Evolutionary conservation across 2,329 filamentous ascomycete genomes (phyloP), one percentile per base, ranked within the genome.

Genomic region (Elsinoe perseae): DNA sequence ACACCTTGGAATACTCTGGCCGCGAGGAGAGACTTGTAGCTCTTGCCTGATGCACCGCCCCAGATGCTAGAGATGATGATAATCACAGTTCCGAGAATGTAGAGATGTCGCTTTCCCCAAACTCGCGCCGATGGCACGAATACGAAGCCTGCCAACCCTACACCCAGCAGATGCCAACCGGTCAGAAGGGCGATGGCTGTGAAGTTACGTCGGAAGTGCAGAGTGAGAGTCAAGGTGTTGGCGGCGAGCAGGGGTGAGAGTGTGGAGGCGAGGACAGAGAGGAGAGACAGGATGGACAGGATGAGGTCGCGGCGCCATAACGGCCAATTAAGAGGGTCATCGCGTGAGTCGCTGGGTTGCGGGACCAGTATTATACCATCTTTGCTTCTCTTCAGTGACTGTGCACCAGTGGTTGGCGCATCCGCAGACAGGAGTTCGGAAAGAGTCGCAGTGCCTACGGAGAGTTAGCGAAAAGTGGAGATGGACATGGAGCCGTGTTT

Each of bases 91-190:
- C 89, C 90, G 1, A 95, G 64, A 23, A 96, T 72, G 69, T 95
- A 96, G 14, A 90, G 74, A 73, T 96, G 92, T 38, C 91, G 80
- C 72, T 95, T 96, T 36, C 92, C 92, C 87, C 89, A 96, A 61
- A 96, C 85, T 57, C 91, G 82, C 18, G 88, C 89, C 0, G 86
- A 88, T 0, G 92, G 88, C 2, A 96, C 90, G 70, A 91, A 91
- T 61, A 96, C 77, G 69, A 93, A 82, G 52, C 88, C 90, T 1
- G 86, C 86, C 12, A 89, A 75, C 9, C 89, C 90, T 2, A 89
- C 87, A 18, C 89, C 92, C 25, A 91, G 80, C 18, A 96, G 78
- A 69, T 89, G 91, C 70, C 91, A 95, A 54, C 90, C 91, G 0
- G 91, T 96, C 38, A 95, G 74, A 10, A 93, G 75, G 2, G 90